phyloP scores from a whole-genome alignment of 352 stramenopile species.

The Pythium scleroteichum region DNA sequence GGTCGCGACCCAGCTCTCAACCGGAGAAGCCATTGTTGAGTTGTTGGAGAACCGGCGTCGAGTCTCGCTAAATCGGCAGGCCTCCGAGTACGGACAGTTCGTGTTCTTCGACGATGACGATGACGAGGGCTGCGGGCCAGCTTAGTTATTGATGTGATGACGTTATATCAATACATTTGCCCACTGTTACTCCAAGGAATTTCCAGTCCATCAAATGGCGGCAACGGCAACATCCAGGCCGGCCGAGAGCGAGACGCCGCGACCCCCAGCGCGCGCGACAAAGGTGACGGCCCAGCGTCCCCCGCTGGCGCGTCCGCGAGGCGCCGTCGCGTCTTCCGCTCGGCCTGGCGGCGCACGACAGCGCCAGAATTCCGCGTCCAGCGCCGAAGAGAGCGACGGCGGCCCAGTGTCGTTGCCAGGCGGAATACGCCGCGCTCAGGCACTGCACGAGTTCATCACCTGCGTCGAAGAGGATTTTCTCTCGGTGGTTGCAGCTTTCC shows the following conservation, averaged over 20 bases:
- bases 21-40: slow-evolving; percentile 33
- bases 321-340: not conserved
- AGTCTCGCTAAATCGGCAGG: slow-evolving; percentile 51
- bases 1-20: slow-evolving; percentile 38
- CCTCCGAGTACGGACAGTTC: slow-evolving; percentile 76
- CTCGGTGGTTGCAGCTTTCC: slow-evolving; percentile 5
- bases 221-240: slow-evolving; percentile 11
- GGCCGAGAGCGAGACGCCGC: slow-evolving; percentile 2
- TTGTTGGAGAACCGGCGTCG: slow-evolving; percentile 42
- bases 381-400: slow-evolving; percentile 7
- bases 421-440: not conserved
- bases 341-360: not conserved
- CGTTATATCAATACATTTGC: slow-evolving; percentile 6
- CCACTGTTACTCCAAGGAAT: not conserved
- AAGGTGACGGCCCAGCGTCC: slow-evolving; percentile 6
- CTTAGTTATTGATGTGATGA: slow-evolving; percentile 15
- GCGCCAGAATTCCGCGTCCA: not conserved
- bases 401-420: not conserved
- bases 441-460: slow-evolving; percentile 12
- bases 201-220: slow-evolving; percentile 11
- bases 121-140: slow-evolving; percentile 21
- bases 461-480: slow-evolving; percentile 11
- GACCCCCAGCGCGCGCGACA: slow-evolving; percentile 5
- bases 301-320: slow-evolving; percentile 1
- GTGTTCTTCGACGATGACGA: slow-evolving; percentile 75